A percentile compares a stretch with the other conserved stretches of the same genome.
phyloP scores from a whole-genome alignment of 2,329 filamentous ascomycete species.

The Cladosporium sp. region DNA sequence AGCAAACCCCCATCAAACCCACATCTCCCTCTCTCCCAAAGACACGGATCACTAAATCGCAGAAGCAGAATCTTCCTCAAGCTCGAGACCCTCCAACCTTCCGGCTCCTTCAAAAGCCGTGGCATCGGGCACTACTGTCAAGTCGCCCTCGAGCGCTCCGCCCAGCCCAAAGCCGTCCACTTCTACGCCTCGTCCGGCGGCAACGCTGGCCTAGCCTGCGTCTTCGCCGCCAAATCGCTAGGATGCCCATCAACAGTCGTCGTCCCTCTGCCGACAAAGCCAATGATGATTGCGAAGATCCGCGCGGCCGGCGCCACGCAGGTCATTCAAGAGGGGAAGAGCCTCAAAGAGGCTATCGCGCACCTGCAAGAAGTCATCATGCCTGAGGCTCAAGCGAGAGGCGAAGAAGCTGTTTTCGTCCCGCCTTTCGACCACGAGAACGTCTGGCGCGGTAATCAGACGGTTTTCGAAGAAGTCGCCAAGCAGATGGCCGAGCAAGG shows the following conservation, averaged over 20 bases:
- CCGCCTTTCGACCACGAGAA: slow-evolving; percentile 70
- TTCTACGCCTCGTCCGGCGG: slow-evolving; percentile 82
- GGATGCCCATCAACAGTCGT: slow-evolving; percentile 72
- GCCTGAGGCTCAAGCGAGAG: slow-evolving; percentile 40
- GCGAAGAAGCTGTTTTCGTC: slow-evolving; percentile 61
- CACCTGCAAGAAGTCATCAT: slow-evolving; percentile 64
- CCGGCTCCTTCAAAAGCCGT: slow-evolving; percentile 80
- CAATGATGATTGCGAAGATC: slow-evolving; percentile 72
- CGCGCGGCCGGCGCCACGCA: slow-evolving; percentile 65
- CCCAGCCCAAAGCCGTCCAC: slow-evolving; percentile 50
- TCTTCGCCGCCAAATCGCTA: slow-evolving; percentile 68
- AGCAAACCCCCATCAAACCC: slow-evolving; percentile 17
- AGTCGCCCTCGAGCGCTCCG: slow-evolving; percentile 46
- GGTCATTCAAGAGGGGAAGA: slow-evolving; percentile 68
- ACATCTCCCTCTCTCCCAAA: background rate
- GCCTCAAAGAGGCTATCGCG: slow-evolving; percentile 69
- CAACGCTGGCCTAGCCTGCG: slow-evolving; percentile 82
- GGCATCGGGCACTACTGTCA: slow-evolving; percentile 74
- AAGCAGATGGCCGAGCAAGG: slow-evolving; percentile 42
- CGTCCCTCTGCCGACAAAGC: slow-evolving; percentile 66
- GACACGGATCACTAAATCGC: slow-evolving; percentile 39
- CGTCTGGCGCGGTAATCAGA: slow-evolving; percentile 67
- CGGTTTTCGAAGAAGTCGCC: slow-evolving; percentile 57
- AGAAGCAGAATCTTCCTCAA: slow-evolving; percentile 78
- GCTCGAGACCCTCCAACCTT: slow-evolving; percentile 81